Evolutionary conservation across 2,329 filamentous ascomycete genomes (phyloP), one percentile per base, ranked within the genome.

Genomic region (Tolypocladium ophioglossoides): DNA sequence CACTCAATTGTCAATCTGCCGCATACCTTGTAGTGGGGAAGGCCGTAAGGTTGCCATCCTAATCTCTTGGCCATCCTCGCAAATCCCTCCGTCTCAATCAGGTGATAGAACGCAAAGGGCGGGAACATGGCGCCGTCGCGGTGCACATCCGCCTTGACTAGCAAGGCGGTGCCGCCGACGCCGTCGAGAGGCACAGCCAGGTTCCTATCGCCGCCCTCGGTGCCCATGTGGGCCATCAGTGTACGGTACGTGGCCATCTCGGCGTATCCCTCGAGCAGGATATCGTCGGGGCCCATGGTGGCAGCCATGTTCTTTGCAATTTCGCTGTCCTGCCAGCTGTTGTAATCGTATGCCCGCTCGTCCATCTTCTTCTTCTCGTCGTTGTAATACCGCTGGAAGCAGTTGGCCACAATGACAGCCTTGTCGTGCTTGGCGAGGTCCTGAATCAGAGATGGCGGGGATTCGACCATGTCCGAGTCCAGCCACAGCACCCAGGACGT

Each of bases 81-180:
- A 66, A 99, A 99, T 0, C 94, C 94, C 67, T 99, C 94, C 0
- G 94, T 97, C 76, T 99, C 94, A 57, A 99, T 95, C 57, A 99
- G 78, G 70, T 99, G 87, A 68, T 96, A 97, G 67, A 99, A 99
- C 3, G 92, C 74, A 68, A 99, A 99, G 0, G 94, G 83, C 20
- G 94, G 94, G 74, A 99, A 99, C 92, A 97, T 99, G 68, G 94
- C 92, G 22, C 94, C 94, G 66, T 99, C 94, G 30, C 94, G 84
- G 69, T 99, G 94, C 27, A 99, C 94, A 56, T 97, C 91, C 2
- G 91, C 94, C 75, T 96, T 96, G 56, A 99, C 94, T 64, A 99
- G 75, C 59, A 99, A 75, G 2, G 91, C 89, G 1, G 92, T 95
- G 38, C 94, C 94, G 54, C 94, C 94, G 4, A 99, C 94, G 51